Conservation (phyloP, 495 filamentous ascomycete species). For the Neurospora sp. region DNA sequence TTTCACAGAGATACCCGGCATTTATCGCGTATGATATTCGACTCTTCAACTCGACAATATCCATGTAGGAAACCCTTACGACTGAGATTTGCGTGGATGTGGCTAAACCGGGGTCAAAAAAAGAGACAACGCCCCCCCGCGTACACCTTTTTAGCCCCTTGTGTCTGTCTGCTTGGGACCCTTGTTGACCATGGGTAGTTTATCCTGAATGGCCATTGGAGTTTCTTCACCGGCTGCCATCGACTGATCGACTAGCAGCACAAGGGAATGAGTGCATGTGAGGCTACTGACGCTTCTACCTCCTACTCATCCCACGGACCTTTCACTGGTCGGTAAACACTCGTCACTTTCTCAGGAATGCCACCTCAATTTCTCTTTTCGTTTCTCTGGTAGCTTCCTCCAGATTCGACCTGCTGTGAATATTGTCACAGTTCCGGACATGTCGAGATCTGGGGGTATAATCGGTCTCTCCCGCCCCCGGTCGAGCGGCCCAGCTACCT, state of each 20-base stretch:
- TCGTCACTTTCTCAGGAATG: background rate
- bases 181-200: conserved; percentile 16
- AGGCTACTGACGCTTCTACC: background rate
- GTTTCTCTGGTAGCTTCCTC: background rate
- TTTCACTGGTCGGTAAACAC: background rate
- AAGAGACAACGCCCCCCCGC: conserved; percentile 6
- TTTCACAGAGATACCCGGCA: background rate
- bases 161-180: conserved; percentile 11
- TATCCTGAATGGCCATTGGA: conserved; percentile 12
- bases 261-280: conserved; percentile 8
- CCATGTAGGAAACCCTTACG: background rate
- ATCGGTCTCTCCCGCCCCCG: conserved; percentile 10
- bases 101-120: conserved; percentile 6
- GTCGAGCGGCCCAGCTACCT: conserved; percentile 4
- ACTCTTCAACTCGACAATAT: background rate
- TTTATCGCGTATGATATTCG: background rate
- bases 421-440: background rate
- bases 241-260: conserved; percentile 22
- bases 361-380: background rate
- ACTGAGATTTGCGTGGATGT: background rate
- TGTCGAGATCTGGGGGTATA: background rate
- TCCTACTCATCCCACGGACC: background rate
- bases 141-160: conserved; percentile 4
- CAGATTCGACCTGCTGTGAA: background rate
- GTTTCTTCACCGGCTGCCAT: conserved; percentile 6